A percentile compares a stretch with the other conserved stretches of the same genome.
Evolutionary conservation across 331 rosid species (phyloP).

Genomic region (Arachis monticola): DNA sequence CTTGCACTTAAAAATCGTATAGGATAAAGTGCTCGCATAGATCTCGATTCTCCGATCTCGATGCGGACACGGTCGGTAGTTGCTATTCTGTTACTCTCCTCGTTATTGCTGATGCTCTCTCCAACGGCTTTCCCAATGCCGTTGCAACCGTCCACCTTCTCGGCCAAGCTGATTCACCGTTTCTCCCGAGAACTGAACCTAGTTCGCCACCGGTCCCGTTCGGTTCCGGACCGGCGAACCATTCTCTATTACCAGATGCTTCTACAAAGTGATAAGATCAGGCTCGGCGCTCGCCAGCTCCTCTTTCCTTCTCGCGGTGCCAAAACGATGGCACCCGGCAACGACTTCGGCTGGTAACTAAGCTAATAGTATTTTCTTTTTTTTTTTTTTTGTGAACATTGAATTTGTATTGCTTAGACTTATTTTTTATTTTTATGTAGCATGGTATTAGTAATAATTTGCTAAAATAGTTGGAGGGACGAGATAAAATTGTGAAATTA

Average conservation of each 20-base stretch:
- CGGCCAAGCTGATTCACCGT: conserved; percentile 71
- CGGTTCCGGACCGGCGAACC: conserved; percentile 59
- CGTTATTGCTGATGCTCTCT: neutral
- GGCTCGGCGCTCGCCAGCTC: conserved; percentile 61
- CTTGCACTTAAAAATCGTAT: neutral
- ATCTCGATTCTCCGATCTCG: conserved; percentile 59
- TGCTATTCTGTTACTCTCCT: conserved; percentile 26
- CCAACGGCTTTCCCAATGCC: conserved; percentile 43
- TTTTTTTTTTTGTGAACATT: too few relatives aligned
- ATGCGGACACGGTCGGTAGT: conserved; percentile 36
- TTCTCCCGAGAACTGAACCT: conserved; percentile 71
- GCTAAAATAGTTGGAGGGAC: too few relatives aligned
- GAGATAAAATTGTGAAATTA: too few relatives aligned
- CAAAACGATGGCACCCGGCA: conserved; percentile 74
- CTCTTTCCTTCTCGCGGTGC: conserved; percentile 84
- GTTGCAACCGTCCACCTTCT: conserved; percentile 43
- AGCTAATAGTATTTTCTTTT: too few relatives aligned
- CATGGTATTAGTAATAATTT: too few relatives aligned
- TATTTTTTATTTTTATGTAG: too few relatives aligned
- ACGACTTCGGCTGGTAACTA: conserved; percentile 84
- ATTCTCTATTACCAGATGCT: conserved; percentile 62
- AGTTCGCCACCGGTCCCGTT: conserved; percentile 31
- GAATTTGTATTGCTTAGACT: too few relatives aligned
- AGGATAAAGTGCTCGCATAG: conserved; percentile 7
- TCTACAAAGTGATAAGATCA: conserved; percentile 59